phyloP scores from a whole-genome alignment of 495 filamentous ascomycete genomes.

The Daldinia concentrica region DNA sequence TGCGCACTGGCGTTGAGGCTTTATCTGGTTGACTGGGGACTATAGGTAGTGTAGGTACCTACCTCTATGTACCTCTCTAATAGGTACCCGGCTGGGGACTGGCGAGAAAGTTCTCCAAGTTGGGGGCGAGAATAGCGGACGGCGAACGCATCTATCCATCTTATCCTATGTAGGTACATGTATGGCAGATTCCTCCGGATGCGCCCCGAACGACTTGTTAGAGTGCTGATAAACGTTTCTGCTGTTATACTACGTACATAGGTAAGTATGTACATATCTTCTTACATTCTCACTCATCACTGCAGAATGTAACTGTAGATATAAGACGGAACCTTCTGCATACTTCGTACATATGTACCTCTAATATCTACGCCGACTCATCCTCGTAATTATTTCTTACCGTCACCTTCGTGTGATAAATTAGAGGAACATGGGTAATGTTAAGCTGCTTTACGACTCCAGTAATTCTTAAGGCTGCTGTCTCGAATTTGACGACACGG shows the following conservation, averaged over 20 bases:
- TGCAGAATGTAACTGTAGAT: constrained; percentile 22
- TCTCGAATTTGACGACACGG: constrained; percentile 17
- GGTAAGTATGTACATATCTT: constrained; percentile 8
- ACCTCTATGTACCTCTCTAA: neutral
- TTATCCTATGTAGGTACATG: constrained; percentile 16
- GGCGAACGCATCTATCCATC: constrained; percentile 1
- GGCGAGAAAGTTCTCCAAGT: constrained; percentile 18
- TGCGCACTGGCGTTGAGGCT: constrained; percentile 32
- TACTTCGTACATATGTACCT: neutral
- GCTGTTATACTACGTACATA: constrained; percentile 29
- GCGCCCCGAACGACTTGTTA: constrained; percentile 25
- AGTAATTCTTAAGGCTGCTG: neutral
- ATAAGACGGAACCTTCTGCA: neutral
- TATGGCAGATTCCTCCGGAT: constrained; percentile 31
- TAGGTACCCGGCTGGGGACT: constrained; percentile 12
- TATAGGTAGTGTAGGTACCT: neutral
- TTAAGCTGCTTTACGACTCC: neutral
- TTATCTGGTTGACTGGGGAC: constrained; percentile 16
- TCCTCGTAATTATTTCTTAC: neutral
- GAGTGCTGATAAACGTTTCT: constrained; percentile 20
- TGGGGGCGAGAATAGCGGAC: constrained; percentile 17
- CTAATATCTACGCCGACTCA: neutral
- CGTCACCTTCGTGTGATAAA: neutral
- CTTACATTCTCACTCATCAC: constrained; percentile 11
- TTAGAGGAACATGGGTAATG: neutral